Evolutionary conservation across 2,329 filamentous ascomycete genomes (phyloP), one percentile per base, ranked within the genome.

Genomic region (Furcasterigmium furcatum): DNA sequence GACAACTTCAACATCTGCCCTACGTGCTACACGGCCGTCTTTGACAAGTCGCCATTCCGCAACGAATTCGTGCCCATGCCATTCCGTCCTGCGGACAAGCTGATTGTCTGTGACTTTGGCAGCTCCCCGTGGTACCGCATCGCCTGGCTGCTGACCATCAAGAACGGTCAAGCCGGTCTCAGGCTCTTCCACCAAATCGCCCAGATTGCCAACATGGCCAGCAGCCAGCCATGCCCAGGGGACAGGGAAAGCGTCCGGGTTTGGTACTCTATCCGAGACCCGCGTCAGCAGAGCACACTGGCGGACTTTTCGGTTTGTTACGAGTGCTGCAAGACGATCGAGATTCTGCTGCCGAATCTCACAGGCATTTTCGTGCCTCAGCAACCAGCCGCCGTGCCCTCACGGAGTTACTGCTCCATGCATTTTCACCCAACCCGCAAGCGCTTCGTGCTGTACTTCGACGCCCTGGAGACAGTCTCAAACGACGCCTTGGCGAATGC

Each of bases 1-100:
- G 77, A 83, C 12, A 79, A 80, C 48, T 87, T 96, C 55, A 82
- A 88, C 51, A 85, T 96, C 38, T 96, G 92, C 56, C 88, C 89
- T 0, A 80, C 79, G 12, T 97, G 92, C 66, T 90, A 88, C 61
- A 73, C 77, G 3, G 75, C 76, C 6, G 79, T 90, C 9, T 90
- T 92, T 53, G 76, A 75, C 13, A 72, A 79, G 20, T 87, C 88
- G 0, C 73, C 79, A 18, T 95, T 88, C 59, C 75, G 81, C 3
- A 73, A 79, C 14, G 72, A 82, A 27, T 90, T 96, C 56, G 70
- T 83, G 10, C 75, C 76, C 4, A 79, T 80, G 29, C 74, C 80
- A 24, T 70, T 74, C 22, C 79, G 82, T 14, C 72, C 80, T 5
- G 69, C 75, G 3, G 76, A 79, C 13, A 71, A 74, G 34, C 73